A percentile compares a stretch with the other conserved stretches of the same genome.
Conservation (phyloP, 768 basidiomycete genomes). For the Trametes cubensis region DNA sequence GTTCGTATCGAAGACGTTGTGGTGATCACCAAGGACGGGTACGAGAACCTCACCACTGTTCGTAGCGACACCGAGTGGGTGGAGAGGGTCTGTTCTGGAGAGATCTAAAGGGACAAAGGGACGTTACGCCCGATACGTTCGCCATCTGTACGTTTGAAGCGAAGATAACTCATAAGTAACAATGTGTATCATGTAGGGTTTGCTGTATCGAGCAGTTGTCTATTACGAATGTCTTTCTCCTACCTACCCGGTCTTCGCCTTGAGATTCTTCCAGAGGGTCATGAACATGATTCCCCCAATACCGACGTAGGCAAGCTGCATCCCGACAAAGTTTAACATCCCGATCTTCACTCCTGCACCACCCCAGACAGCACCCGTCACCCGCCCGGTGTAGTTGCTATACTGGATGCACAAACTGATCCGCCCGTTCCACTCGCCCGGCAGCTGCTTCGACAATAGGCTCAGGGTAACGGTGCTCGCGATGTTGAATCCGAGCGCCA, state of each 20-base stretch:
- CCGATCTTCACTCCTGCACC: slow-evolving; percentile 62
- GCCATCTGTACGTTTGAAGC: not conserved
- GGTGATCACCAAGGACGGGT: slow-evolving; percentile 70
- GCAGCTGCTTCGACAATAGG: slow-evolving; percentile 69
- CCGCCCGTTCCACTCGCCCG: slow-evolving; percentile 59
- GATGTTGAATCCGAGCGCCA: slow-evolving; percentile 74
- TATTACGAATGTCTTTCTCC: not conserved
- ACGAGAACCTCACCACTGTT: slow-evolving; percentile 85
- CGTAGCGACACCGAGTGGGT: slow-evolving; percentile 82
- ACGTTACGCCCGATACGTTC: not conserved
- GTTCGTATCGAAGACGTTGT: slow-evolving; percentile 95
- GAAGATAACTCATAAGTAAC: too few relatives aligned
- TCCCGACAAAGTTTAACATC: slow-evolving; percentile 60
- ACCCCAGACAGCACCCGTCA: slow-evolving; percentile 69
- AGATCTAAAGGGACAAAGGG: slow-evolving; percentile 28
- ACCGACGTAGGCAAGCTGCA: slow-evolving; percentile 63
- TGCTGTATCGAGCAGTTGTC: not conserved
- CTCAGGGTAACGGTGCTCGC: slow-evolving; percentile 71
- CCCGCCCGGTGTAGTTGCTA: slow-evolving; percentile 67
- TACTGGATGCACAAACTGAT: slow-evolving; percentile 68
- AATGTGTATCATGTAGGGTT: not conserved
- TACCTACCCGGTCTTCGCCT: slow-evolving; percentile 48
- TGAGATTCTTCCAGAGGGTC: slow-evolving; percentile 62
- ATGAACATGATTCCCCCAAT: slow-evolving; percentile 57
- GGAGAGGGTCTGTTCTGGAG: slow-evolving; percentile 80